Evolutionary conservation across 306 rosid genomes (phyloP), one percentile per base, ranked within the genome.

Genomic region (Rosa multiflora): DNA sequence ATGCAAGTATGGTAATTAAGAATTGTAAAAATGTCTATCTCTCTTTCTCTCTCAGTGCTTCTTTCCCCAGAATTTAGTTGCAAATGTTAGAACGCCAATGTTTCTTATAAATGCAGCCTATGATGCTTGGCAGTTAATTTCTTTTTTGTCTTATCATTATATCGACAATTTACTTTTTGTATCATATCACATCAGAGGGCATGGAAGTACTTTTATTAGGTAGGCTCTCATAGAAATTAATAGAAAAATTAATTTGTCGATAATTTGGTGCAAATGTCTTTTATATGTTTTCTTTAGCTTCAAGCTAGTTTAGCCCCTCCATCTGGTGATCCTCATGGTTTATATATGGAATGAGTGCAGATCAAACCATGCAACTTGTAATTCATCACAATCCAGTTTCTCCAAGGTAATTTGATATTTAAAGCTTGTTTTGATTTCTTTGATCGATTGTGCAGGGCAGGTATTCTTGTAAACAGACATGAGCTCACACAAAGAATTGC

Each of bases 51-150:
- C 42, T 80, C 46, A 94, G 98, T 94, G 98, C 85, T 89, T 94
- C 82, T 90, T 91, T 79, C 96, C 98, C 67, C 90, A 91, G 82
- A 89, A 94, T 83, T 81, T 91, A 90, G 77, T 94, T 40, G 73
- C 88, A 35, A 86, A 86, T 76, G 78, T 94, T 43, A 69, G 84
- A 86, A 94, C 98, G 40, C 97, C 98, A 51, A 58, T 94, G 84
- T 94, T 91, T 88, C 88, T 94, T 37, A 90, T 94, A 35, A 94
- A 94, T 83, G 97, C 96, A 61, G 98, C 98, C 62, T 94, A 94
- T 84, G 98, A 94, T 83, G 91, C 90, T 59, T 94, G 97, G 98
- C 98, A 94, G 97, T 97, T 94, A 88, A 85, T 26, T n/a, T n/a
- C 52, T 3, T 18, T 3, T 18, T 55, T 53, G 63, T 17, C 39